Conservation (phyloP, 768 basidiomycete genomes). For the Agrocybe pediades region DNA sequence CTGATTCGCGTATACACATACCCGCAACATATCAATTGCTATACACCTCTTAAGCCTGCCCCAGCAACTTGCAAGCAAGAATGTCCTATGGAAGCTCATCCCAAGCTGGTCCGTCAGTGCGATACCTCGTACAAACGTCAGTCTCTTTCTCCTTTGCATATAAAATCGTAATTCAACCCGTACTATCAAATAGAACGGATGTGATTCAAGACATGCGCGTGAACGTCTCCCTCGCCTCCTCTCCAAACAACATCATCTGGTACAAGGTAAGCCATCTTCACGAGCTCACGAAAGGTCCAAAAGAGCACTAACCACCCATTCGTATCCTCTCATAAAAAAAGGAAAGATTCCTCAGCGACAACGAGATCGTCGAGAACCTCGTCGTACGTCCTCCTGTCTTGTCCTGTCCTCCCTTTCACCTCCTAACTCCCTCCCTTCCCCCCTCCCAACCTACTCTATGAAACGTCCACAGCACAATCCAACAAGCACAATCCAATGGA, state of each 20-base stretch:
- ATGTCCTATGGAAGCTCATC: background rate
- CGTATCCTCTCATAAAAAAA: no score
- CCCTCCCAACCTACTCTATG: no score
- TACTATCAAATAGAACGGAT: slow-evolving; percentile 55
- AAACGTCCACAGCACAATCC: slow-evolving; percentile 53
- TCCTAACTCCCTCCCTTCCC: background rate
- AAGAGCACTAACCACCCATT: no score
- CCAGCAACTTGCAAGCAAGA: background rate
- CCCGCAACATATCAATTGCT: no score
- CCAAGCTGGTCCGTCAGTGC: slow-evolving; percentile 5
- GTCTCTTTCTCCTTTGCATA: background rate
- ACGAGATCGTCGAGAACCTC: slow-evolving; percentile 76
- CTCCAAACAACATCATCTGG: slow-evolving; percentile 59
- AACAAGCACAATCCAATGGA: slow-evolving; percentile 69
- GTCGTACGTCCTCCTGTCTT: slow-evolving; percentile 60
- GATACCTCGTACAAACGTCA: slow-evolving; percentile 37
- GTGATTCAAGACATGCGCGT: slow-evolving; percentile 70
- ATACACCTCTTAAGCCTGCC: no score
- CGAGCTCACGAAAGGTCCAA: no score
- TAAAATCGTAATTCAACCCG: background rate
- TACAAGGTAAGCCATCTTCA: slow-evolving; percentile 54
- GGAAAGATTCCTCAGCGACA: slow-evolving; percentile 74
- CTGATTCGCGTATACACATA: no score
- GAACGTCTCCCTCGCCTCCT: slow-evolving; percentile 59
- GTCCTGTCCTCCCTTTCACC: slow-evolving; percentile 27